Percentiles rank a stretch among this genome's conserved stretches.
phyloP scores from a whole-genome alignment of 768 basidiomycete genomes.

The Leccinum broughii region DNA sequence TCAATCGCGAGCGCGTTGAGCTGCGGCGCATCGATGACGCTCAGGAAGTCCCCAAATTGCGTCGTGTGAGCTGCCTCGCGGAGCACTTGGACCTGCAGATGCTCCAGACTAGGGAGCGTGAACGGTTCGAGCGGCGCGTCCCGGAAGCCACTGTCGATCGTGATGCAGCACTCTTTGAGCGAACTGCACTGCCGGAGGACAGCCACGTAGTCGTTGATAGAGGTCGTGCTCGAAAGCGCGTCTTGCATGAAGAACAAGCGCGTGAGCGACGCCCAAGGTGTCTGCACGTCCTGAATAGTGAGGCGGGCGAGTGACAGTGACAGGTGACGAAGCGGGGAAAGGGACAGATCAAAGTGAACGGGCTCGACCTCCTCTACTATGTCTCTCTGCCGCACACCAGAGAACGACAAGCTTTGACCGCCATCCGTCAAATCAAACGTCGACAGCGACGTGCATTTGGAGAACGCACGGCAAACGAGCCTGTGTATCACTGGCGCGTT shows the following conservation, averaged over 20 bases:
- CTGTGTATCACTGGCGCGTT: constrained; percentile 19
- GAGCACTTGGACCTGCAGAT: constrained; percentile 18
- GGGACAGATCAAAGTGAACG: constrained; percentile 15
- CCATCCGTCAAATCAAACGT: constrained; percentile 23
- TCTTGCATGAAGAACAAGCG: constrained; percentile 28
- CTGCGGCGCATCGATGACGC: constrained; percentile 15
- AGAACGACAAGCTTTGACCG: constrained; percentile 14
- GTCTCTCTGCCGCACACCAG: constrained; percentile 1
- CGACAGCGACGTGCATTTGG: constrained; percentile 17
- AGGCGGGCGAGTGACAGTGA: constrained; percentile 24
- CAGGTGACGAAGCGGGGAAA: constrained; percentile 15
- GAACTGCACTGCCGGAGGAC: constrained; percentile 23
- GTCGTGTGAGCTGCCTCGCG: constrained; percentile 17
- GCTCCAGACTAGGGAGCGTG: constrained; percentile 20
- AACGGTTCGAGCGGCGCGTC: constrained; percentile 14
- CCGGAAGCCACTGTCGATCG: constrained; percentile 12
- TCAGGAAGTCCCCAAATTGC: constrained; percentile 20
- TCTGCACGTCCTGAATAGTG: constrained; percentile 15
- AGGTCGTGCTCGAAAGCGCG: constrained; percentile 18
- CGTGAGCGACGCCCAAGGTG: constrained; percentile 22
- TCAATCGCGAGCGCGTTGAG: constrained; percentile 20
- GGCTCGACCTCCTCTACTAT: constrained; percentile 6
- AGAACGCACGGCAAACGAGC: constrained; percentile 12
- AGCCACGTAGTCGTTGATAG: constrained; percentile 21
- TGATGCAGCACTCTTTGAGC: constrained; percentile 23